Evolutionary conservation across 495 filamentous ascomycete species (phyloP), one percentile per base, ranked within the genome.

Genomic region (Cudoniella acicularis): DNA sequence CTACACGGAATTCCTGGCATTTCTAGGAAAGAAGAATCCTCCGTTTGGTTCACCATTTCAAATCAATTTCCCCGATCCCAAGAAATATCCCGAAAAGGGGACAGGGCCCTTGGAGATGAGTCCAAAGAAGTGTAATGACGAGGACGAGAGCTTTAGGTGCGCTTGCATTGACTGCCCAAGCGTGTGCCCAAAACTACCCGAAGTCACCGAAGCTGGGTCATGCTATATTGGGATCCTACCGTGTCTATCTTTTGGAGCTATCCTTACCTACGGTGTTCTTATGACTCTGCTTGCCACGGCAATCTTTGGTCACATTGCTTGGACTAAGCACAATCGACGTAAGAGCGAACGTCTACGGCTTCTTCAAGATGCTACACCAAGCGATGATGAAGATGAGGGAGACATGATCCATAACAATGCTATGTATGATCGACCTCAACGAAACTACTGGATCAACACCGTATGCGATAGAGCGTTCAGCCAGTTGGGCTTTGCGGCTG

Each of bases 121-220:
- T 25, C 82, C 91, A 9, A 92, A 92, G 69, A 83, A 85, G 50
- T 98, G 94, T 76, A 95, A 96, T 69, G 90, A 89, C 61, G 81
- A 87, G 3, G 90, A 97, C 67, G 83, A 87, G 52, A 80, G 81
- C 45, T 97, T 89, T 71, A 83, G 90, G 57, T 98, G 94, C 70
- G 87, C 93, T 56, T 98, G 94, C 67, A 84, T 96, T 46, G 94
- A 98, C 65, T 98, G 94, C 69, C 88, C 86, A 0, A 84, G 81
- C 1, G 85, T 91, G 13, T 98, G 94, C 64, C 88, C 91, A 0
- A 83, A 85, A 64, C 79, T 98, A 27, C 88, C 88, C 11, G 85
- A 83, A 3, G 78, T 98, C 18, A 71, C 83, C 36, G 74, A 87
- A 48, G 75, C 79, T 3, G 74, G 85, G 52, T 76, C 82, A 24